Percentiles rank a stretch among this genome's conserved stretches.
These are phyloP conservation scores for Fomitopsis palustris DNA, from an alignment of 1,284 basidiomycete genomes.

Conservation along the genomic window DNA sequence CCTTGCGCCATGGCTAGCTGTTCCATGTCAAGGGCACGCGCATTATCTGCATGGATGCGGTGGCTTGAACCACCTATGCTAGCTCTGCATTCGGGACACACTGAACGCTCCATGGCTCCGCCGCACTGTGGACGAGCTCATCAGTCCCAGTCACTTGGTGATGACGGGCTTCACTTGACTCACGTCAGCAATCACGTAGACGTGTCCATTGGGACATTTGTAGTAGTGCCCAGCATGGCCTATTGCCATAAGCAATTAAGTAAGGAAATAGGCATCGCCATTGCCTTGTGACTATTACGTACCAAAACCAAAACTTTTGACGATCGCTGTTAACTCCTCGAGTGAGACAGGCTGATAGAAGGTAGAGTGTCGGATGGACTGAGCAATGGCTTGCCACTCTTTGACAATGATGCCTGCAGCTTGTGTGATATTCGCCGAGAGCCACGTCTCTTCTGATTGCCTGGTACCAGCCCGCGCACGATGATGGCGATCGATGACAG, in stretches of 20 bases:
- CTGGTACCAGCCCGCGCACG: constrained; percentile 11
- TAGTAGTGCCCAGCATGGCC: constrained; percentile 43
- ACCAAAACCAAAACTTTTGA: constrained; percentile 45
- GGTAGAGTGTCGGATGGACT: constrained; percentile 28
- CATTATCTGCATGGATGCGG: constrained; percentile 36
- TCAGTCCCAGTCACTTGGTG: neutral
- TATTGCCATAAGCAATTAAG: constrained; percentile 18
- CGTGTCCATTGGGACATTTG: constrained; percentile 26
- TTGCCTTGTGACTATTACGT: neutral
- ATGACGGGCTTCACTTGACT: constrained; percentile 1
- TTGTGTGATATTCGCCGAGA: constrained; percentile 29
- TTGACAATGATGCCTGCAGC: constrained; percentile 31
- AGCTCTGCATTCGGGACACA: constrained; percentile 53
- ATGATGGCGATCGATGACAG: constrained; percentile 5
- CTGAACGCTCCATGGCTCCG: constrained; percentile 41
- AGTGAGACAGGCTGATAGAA: constrained; percentile 43
- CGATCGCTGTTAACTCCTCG: constrained; percentile 44
- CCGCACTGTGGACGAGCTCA: constrained; percentile 43
- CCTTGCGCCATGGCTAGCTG: constrained; percentile 28
- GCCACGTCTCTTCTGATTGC: constrained; percentile 30
- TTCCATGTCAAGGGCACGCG: constrained; percentile 42
- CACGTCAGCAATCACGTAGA: constrained; percentile 25
- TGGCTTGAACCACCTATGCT: constrained; percentile 48
- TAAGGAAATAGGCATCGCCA: neutral
- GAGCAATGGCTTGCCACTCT: constrained; percentile 33